phyloP scores from a whole-genome alignment of 2,329 filamentous ascomycete species.

The Alternaria panax region DNA sequence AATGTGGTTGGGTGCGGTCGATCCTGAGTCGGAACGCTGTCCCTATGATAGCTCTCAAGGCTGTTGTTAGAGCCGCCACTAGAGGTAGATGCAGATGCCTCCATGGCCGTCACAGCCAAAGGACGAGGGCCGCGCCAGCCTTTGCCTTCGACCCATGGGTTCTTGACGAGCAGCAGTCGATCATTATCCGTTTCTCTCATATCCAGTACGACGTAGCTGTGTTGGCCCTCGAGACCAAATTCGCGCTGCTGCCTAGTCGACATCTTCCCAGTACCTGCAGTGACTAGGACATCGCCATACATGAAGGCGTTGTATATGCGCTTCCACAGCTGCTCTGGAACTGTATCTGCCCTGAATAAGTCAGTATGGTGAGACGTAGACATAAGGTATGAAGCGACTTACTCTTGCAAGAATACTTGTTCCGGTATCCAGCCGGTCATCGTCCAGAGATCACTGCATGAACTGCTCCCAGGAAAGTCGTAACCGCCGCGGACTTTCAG shows the following conservation, averaged over 20 bases:
- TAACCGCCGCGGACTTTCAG: conserved; percentile 95
- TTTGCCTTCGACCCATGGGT: conserved; percentile 89
- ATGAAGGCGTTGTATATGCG: conserved; percentile 77
- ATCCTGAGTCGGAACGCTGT: conserved; percentile 41
- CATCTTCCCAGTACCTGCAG: conserved; percentile 86
- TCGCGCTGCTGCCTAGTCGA: conserved; percentile 77
- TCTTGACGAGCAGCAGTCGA: conserved; percentile 83
- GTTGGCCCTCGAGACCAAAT: conserved; percentile 84
- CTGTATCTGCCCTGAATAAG: conserved; percentile 72
- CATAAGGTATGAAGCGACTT: conserved; percentile 21
- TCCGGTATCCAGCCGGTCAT: conserved; percentile 97
- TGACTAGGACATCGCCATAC: conserved; percentile 82
- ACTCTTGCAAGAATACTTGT: conserved; percentile 87
- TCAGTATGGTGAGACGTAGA: conserved; percentile 13
- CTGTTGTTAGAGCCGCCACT: conserved; percentile 23
- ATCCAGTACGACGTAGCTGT: conserved; percentile 92
- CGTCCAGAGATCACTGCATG: conserved; percentile 91
- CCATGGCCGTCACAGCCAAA: conserved; percentile 23
- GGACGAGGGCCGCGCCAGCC: conserved; percentile 69
- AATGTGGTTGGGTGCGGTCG: conserved; percentile 74
- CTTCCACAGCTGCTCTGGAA: conserved; percentile 78
- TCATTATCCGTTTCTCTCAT: conserved; percentile 70
- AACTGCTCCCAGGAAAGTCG: conserved; percentile 97
- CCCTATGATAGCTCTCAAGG: conserved; percentile 31
- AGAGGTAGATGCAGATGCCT: conserved; percentile 28